phyloP scores from a whole-genome alignment of 306 rosid genomes.

The Lathyrus oleraceus region DNA sequence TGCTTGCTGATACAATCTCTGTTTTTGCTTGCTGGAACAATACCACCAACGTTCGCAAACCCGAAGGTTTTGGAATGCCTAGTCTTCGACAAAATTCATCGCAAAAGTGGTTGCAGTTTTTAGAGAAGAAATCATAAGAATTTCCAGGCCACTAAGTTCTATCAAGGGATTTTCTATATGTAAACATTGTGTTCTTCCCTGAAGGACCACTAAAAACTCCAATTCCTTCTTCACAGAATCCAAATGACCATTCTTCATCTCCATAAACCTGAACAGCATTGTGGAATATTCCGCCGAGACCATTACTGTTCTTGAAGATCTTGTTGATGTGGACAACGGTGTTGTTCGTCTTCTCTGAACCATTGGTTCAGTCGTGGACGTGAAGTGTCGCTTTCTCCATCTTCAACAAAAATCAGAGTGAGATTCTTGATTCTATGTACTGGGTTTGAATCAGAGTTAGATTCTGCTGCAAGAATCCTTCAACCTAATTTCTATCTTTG shows the following conservation, averaged over 20 bases:
- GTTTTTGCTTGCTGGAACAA: conserved; percentile 71
- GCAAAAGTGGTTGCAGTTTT: conserved; percentile 90
- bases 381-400: conserved; percentile 71
- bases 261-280: conserved; percentile 88
- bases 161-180: conserved; percentile 62
- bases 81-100: conserved; percentile 75
- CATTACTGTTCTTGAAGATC: conserved; percentile 84
- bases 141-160: conserved; percentile 84
- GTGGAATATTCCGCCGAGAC: conserved; percentile 85
- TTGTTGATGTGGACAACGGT: conserved; percentile 75
- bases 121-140: conserved; percentile 73
- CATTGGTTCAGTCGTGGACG: conserved; percentile 78
- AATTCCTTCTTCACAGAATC: conserved; percentile 79
- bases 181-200: conserved; percentile 70
- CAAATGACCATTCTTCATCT: conserved; percentile 92
- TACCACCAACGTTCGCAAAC: conserved; percentile 91
- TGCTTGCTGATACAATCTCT: conserved; percentile 72
- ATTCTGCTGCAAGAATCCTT: conserved; percentile 13
- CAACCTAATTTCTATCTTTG: neutral
- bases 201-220: conserved; percentile 85
- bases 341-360: conserved; percentile 72
- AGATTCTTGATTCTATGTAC: neutral
- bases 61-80: conserved; percentile 80
- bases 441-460: neutral
- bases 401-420: conserved; percentile 27